A percentile compares a stretch with the other conserved stretches of the same genome.
phyloP scores from a whole-genome alignment of 495 filamentous ascomycete species.

The Penicillium cataractarum region DNA sequence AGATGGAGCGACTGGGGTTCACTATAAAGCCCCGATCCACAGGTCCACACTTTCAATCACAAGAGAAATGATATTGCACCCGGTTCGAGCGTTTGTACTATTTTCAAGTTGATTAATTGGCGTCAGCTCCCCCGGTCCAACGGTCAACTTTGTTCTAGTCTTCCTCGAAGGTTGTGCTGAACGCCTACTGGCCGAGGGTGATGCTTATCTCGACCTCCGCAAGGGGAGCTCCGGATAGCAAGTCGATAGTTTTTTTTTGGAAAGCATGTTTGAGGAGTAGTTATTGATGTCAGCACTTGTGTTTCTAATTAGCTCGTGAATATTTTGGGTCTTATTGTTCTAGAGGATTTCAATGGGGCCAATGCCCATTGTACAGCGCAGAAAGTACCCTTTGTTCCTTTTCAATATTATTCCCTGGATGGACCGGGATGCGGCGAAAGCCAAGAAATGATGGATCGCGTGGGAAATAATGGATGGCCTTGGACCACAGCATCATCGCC shows the following conservation, averaged over 20 bases:
- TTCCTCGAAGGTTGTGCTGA: neutral
- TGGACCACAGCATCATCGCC: neutral
- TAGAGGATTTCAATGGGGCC: no score
- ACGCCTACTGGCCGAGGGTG: conserved; percentile 23
- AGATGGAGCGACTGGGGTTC: neutral
- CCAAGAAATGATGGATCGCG: conserved; percentile 22
- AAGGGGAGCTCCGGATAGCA: conserved; percentile 26
- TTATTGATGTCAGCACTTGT: neutral
- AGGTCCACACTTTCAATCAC: neutral
- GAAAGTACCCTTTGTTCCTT: no score
- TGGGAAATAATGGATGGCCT: neutral
- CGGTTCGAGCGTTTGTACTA: neutral
- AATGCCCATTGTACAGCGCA: no score
- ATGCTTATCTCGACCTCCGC: conserved; percentile 41
- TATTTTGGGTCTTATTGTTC: no score
- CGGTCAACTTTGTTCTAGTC: conserved; percentile 8
- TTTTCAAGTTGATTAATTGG: conserved; percentile 1
- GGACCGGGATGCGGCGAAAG: no score
- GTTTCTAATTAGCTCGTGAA: neutral
- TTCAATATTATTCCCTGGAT: no score
- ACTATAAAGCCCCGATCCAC: neutral
- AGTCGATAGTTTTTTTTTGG: conserved; percentile 24
- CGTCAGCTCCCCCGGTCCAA: neutral
- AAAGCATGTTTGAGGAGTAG: neutral
- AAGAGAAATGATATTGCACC: neutral